Evolutionary conservation across 768 basidiomycete species (phyloP).

Genomic region (Amyloporia xantha): DNA sequence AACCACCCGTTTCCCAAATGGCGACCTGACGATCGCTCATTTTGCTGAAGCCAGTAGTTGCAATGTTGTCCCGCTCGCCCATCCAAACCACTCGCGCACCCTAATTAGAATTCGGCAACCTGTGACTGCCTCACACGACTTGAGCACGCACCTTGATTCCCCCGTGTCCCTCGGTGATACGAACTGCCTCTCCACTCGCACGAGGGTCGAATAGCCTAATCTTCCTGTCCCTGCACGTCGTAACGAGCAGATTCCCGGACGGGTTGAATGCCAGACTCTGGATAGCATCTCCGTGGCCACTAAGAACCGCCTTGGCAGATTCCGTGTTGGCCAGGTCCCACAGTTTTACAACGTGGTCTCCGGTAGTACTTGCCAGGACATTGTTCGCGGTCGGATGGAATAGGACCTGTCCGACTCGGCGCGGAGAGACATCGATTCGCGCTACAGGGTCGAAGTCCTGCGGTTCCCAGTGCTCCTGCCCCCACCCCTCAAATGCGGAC

Average conservation of each 20-base stretch:
- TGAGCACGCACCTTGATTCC: constrained; percentile 61
- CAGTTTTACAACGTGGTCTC: constrained; percentile 83
- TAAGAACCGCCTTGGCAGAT: constrained; percentile 49
- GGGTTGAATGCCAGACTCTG: constrained; percentile 80
- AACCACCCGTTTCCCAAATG: constrained; percentile 81
- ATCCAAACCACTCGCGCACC: constrained; percentile 86
- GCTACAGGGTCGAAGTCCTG: constrained; percentile 82
- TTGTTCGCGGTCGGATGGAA: constrained; percentile 91
- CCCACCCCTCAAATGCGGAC: constrained; percentile 75
- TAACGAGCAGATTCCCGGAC: constrained; percentile 75
- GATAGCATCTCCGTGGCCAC: constrained; percentile 81
- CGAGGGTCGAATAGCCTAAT: constrained; percentile 90
- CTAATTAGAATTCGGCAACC: too few species aligned
- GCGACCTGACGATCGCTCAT: constrained; percentile 92
- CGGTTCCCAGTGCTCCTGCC: constrained; percentile 73
- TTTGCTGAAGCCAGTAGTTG: constrained; percentile 94
- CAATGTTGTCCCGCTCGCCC: constrained; percentile 82
- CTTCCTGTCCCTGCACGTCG: constrained; percentile 91
- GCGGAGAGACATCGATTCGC: constrained; percentile 68
- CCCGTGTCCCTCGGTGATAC: constrained; percentile 78
- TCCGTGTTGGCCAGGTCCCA: constrained; percentile 86
- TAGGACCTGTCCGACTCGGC: constrained; percentile 90
- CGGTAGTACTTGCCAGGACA: constrained; percentile 75
- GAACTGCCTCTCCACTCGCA: constrained; percentile 71
- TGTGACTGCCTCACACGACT: background rate